Evolutionary conservation across 2,329 filamentous ascomycete genomes (phyloP), one percentile per base, ranked within the genome.

Genomic region (Stemphylium beticola): DNA sequence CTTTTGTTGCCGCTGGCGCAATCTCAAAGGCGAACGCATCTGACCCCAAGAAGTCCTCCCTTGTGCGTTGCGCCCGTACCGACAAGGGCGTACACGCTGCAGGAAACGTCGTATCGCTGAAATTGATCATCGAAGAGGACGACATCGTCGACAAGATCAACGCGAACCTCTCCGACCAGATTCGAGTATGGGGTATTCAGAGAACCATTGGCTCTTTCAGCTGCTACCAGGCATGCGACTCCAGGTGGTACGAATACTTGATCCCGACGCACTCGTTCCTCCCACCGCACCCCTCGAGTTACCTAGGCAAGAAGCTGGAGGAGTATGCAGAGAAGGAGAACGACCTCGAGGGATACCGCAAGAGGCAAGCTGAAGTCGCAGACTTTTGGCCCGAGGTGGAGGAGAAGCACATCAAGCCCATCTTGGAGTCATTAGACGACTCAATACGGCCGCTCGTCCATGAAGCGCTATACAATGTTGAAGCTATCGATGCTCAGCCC

Each of bases 71-170:
- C 76, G 95, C 95, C 4, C 85, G 95, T 60, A 99, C 95, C 0
- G 95, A 99, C 79, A 99, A 98, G 81, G 95, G 95, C 49, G 93
- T 98, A 2, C 93, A 98, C 75, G 93, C 93, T 1, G 93, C 93
- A 1, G 95, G 93, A 47, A 98, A 98, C 71, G 88, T 98, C 69
- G 91, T 98, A 58, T 96, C 92, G 29, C 76, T 98, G 68, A 99
- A 99, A 79, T 82, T 99, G 65, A 98, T 99, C 67, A 88, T 97
- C 42, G 93, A 98, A 76, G 93, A 98, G 54, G 83, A 87, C 10
- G 87, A 96, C 59, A 86, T 97, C 43, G 87, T 98, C 20, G 81
- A 92, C 52, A 96, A 91, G 78, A 96, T 99, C 83, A 99, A 99
- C 77, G 84, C 86, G 32, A 80, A 90, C 51, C 82, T 99, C 36